Percentiles rank a stretch among this genome's conserved stretches.
Evolutionary conservation across 768 basidiomycete species (phyloP).

Genomic region (Mycena filopes): DNA sequence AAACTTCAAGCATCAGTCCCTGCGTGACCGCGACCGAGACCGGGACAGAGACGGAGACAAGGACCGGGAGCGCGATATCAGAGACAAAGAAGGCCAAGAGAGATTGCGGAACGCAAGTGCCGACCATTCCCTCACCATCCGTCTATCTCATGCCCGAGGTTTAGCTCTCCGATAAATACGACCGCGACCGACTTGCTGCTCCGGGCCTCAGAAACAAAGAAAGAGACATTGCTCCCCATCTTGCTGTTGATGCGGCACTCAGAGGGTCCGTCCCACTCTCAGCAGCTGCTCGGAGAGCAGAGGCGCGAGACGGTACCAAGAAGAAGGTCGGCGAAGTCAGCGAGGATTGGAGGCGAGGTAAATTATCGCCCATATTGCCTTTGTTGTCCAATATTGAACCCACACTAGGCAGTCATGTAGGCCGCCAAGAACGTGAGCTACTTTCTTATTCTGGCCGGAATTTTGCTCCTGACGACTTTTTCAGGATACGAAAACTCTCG

Average conservation of each 20-base stretch:
- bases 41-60: conserved; percentile 62
- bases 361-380: conserved; percentile 30
- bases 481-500: conserved; percentile 65
- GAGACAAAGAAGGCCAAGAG: conserved; percentile 84
- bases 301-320: conserved; percentile 68
- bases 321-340: conserved; percentile 79
- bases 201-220: conserved; percentile 71
- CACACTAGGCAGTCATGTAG: conserved; percentile 49
- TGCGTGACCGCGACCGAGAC: conserved; percentile 79
- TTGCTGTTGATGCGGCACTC: conserved; percentile 54
- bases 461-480: conserved; percentile 6
- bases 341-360: conserved; percentile 90
- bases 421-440: conserved; percentile 71
- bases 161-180: conserved; percentile 89
- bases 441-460: too few species aligned
- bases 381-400: conserved; percentile 39
- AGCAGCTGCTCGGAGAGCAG: conserved; percentile 61
- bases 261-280: conserved; percentile 52
- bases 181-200: conserved; percentile 79
- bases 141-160: conserved; percentile 1
- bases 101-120: conserved; percentile 75
- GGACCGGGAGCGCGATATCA: conserved; percentile 66
- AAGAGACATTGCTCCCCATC: conserved; percentile 73
- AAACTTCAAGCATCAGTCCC: conserved; percentile 89
- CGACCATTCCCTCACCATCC: conserved; percentile 14